Evolutionary conservation across 176 grass and related monocot genomes (phyloP).

Genomic region (Aegilops longissima): DNA sequence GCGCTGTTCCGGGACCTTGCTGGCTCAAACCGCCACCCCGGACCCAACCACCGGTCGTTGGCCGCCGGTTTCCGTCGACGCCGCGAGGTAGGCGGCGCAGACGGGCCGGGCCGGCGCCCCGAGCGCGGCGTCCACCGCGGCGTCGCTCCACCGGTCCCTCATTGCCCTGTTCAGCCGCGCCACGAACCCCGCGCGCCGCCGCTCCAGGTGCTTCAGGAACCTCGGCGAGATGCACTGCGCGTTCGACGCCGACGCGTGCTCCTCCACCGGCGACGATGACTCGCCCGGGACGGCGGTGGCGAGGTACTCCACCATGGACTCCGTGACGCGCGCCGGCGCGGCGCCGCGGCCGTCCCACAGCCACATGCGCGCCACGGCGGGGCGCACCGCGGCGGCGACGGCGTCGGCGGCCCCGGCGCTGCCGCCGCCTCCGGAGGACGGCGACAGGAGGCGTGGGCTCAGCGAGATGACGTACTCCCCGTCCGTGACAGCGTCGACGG

Average conservation of each 20-base stretch:
- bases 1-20: neutral
- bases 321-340: conserved; percentile 30
- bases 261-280: neutral
- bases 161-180: conserved; percentile 76
- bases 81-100: conserved; percentile 36
- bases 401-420: neutral
- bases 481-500: neutral
- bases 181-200: conserved; percentile 41
- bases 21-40: conserved; percentile 23
- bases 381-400: conserved; percentile 39
- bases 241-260: neutral
- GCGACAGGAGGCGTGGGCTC: conserved; percentile 42
- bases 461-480: conserved; percentile 51
- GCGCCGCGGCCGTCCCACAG: conserved; percentile 55
- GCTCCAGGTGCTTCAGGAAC: conserved; percentile 57
- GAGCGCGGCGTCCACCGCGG: conserved; percentile 47
- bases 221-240: conserved; percentile 21
- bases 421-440: neutral
- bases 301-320: conserved; percentile 64
- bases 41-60: neutral
- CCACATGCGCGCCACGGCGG: conserved; percentile 65
- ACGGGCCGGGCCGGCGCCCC: conserved; percentile 14
- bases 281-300: neutral
- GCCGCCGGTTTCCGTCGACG: neutral
- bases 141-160: conserved; percentile 60